Evolutionary conservation across 192 early-diverging fungal species (phyloP).

Genomic region (Podila horticola): DNA sequence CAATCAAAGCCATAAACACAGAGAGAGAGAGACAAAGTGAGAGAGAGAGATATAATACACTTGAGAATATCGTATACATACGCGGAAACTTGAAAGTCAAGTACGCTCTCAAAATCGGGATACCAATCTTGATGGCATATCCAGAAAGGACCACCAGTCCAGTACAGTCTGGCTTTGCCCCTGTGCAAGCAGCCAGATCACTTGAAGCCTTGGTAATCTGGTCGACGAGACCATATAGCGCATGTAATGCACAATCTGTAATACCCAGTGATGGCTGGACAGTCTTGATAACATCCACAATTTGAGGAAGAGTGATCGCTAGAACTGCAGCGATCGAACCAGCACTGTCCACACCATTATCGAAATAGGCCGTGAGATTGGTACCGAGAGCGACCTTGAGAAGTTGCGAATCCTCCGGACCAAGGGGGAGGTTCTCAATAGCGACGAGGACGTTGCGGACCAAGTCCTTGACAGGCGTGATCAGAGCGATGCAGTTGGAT

Average conservation of each 20-base stretch:
- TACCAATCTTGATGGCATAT: constrained; percentile 9
- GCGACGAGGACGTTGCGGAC: not conserved
- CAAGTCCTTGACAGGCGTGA: constrained; percentile 9
- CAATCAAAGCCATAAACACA: not conserved
- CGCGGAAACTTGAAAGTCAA: constrained; percentile 4
- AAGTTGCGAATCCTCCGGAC: constrained; percentile 1
- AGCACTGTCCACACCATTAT: constrained; percentile 14
- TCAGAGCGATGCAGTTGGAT: not conserved
- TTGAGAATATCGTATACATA: not conserved
- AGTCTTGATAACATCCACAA: constrained; percentile 7
- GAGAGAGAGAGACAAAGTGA: not conserved
- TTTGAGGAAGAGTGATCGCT: not conserved
- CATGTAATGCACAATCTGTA: constrained; percentile 8
- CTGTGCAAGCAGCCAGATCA: not conserved
- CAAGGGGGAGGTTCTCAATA: constrained; percentile 2
- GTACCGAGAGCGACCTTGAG: constrained; percentile 2
- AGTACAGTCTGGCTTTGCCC: constrained; percentile 5
- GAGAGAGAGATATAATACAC: not conserved
- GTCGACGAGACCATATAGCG: not conserved
- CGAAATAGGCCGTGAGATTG: constrained; percentile 9
- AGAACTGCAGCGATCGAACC: not conserved
- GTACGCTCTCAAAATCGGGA: constrained; percentile 2
- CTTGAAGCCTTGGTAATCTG: not conserved
- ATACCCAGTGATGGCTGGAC: not conserved
- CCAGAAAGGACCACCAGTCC: constrained; percentile 5